phyloP scores from a whole-genome alignment of 768 basidiomycete genomes.

The Phylloporus sp. region DNA sequence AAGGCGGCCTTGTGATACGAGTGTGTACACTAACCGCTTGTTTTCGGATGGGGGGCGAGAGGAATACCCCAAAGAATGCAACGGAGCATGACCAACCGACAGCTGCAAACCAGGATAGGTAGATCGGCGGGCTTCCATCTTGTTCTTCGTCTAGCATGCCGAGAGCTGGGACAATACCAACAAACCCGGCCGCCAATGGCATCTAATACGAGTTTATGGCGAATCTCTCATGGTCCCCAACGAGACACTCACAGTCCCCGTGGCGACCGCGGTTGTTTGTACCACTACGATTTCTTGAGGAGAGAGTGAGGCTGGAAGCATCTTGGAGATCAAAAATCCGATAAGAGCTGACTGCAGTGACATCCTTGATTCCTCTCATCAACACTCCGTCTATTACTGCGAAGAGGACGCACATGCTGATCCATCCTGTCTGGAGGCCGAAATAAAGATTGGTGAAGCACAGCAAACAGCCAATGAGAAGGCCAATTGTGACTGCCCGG shows the following conservation, averaged over 20 bases:
- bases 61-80: slow-evolving; percentile 98
- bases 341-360: slow-evolving; percentile 92
- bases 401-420: slow-evolving; percentile 61
- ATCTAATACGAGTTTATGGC: slow-evolving; percentile 38
- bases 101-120: slow-evolving; percentile 68
- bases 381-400: neutral
- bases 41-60: slow-evolving; percentile 90
- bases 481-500: slow-evolving; percentile 68
- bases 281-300: slow-evolving; percentile 92
- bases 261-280: slow-evolving; percentile 94
- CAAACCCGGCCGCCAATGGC: slow-evolving; percentile 85
- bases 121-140: slow-evolving; percentile 76
- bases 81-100: slow-evolving; percentile 86
- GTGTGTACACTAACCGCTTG: slow-evolving; percentile 67
- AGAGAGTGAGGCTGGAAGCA: slow-evolving; percentile 70
- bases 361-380: slow-evolving; percentile 61
- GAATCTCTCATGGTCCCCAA: neutral
- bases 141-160: slow-evolving; percentile 66
- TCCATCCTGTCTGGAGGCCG: slow-evolving; percentile 87
- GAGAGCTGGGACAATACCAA: slow-evolving; percentile 91
- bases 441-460: slow-evolving; percentile 92
- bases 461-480: slow-evolving; percentile 80
- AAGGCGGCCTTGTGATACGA: neutral
- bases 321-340: slow-evolving; percentile 79
- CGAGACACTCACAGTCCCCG: slow-evolving; percentile 52